phyloP scores from a whole-genome alignment of 1,284 basidiomycete species.

The Moesziomyces globuligerus region DNA sequence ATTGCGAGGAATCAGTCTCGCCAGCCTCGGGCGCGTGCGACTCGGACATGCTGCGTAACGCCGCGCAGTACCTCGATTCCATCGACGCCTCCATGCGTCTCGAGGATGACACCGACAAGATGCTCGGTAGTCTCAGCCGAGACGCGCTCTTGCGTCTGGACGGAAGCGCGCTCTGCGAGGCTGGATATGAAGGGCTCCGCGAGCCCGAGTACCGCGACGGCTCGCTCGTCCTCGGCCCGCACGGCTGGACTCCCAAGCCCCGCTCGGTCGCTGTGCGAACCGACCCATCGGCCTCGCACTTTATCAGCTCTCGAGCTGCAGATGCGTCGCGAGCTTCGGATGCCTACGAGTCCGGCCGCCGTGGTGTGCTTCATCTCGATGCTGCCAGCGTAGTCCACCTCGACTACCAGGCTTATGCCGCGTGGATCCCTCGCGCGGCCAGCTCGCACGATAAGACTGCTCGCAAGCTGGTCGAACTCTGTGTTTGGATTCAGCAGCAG shows the following conservation, averaged over 20 bases:
- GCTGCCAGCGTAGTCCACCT: constrained; percentile 63
- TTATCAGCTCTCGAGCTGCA: constrained; percentile 16
- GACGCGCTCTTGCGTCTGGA: constrained; percentile 69
- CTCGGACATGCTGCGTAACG: constrained; percentile 70
- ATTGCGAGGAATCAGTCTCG: constrained; percentile 76
- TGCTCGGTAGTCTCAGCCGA: constrained; percentile 72
- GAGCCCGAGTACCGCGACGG: constrained; percentile 24
- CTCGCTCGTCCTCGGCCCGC: constrained; percentile 57
- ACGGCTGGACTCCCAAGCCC: constrained; percentile 57
- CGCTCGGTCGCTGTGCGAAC: constrained; percentile 20
- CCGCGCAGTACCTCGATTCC: constrained; percentile 72
- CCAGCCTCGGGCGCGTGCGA: constrained; percentile 68
- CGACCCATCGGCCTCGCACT: constrained; percentile 33
- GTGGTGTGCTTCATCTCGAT: constrained; percentile 22
- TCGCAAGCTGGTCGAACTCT: constrained; percentile 60
- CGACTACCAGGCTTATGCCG: constrained; percentile 40
- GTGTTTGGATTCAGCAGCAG: constrained; percentile 66
- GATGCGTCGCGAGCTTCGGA: constrained; percentile 14
- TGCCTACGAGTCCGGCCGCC: constrained; percentile 3
- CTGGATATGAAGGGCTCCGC: constrained; percentile 16
- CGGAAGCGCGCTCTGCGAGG: constrained; percentile 7
- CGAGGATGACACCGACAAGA: constrained; percentile 74
- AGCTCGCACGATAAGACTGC: constrained; percentile 18
- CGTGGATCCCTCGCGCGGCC: background rate
- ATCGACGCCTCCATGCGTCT: constrained; percentile 72